Conservation (phyloP, 176 grass and related monocot genomes). For the Aegilops umbellulata region DNA sequence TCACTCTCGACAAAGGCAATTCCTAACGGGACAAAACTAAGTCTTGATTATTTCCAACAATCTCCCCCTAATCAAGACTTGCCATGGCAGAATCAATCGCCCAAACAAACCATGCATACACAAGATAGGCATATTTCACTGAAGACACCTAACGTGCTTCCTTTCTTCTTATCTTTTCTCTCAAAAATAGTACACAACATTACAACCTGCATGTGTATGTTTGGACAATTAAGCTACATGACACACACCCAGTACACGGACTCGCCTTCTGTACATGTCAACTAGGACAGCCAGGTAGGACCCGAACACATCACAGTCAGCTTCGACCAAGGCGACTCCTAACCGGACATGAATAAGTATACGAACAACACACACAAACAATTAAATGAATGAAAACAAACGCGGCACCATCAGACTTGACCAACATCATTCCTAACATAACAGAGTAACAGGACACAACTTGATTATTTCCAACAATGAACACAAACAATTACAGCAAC, state of each 20-base stretch:
- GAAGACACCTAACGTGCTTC: neutral
- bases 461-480: neutral
- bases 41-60: neutral
- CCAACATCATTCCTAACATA: neutral
- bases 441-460: neutral
- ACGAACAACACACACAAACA: neutral
- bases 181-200: neutral
- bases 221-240: neutral
- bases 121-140: neutral
- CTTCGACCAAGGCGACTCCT: neutral
- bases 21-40: too few species aligned
- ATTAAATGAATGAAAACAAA: neutral
- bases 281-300: neutral
- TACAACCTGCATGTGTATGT: neutral
- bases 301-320: neutral
- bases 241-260: neutral
- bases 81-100: neutral
- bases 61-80: neutral
- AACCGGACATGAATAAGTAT: neutral
- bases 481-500: neutral
- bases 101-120: neutral
- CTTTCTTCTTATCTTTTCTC: neutral
- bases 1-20: too few species aligned
- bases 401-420: neutral
- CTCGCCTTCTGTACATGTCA: neutral